phyloP scores from a whole-genome alignment of 371 early-diverging fungal genomes.

The Amoeboaphelidium protococcarum region DNA sequence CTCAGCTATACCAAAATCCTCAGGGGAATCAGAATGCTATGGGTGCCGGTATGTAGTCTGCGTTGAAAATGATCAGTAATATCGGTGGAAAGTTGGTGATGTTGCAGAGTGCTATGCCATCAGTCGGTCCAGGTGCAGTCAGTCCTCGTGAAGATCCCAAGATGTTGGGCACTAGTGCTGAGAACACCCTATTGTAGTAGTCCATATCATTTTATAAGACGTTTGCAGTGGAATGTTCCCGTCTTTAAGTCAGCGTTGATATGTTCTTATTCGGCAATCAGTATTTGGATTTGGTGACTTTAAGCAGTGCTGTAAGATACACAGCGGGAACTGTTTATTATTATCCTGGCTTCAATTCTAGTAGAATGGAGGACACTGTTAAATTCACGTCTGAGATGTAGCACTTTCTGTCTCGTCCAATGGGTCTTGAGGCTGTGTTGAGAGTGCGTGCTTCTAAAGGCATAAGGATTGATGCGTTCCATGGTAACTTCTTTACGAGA shows the following conservation, averaged over 20 bases:
- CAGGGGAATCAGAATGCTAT: constrained; percentile 42
- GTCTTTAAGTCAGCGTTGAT: constrained; percentile 71
- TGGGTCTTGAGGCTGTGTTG: constrained; percentile 87
- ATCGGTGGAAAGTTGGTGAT: constrained; percentile 76
- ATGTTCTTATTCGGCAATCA: constrained; percentile 66
- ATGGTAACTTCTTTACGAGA: constrained; percentile 88
- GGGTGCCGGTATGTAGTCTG: constrained; percentile 61
- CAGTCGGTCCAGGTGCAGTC: constrained; percentile 43
- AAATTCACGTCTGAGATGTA: constrained; percentile 70
- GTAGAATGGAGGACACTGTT: constrained; percentile 50
- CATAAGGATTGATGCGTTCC: constrained; percentile 49
- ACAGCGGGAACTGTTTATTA: constrained; percentile 86
- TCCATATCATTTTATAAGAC: constrained; percentile 70
- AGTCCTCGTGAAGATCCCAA: constrained; percentile 63
- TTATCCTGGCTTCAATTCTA: constrained; percentile 82
- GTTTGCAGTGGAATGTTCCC: constrained; percentile 73
- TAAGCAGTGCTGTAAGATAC: constrained; percentile 39
- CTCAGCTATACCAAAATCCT: constrained; percentile 55
- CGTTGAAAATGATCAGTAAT: constrained; percentile 40
- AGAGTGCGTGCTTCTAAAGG: constrained; percentile 79
- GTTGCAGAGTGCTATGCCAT: constrained; percentile 55
- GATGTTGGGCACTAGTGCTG: constrained; percentile 53
- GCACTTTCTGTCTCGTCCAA: constrained; percentile 46
- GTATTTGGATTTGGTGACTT: constrained; percentile 74
- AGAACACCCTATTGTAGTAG: constrained; percentile 53